Conservation (phyloP, 192 early-diverging fungal species). For the Mortierella claussenii region DNA sequence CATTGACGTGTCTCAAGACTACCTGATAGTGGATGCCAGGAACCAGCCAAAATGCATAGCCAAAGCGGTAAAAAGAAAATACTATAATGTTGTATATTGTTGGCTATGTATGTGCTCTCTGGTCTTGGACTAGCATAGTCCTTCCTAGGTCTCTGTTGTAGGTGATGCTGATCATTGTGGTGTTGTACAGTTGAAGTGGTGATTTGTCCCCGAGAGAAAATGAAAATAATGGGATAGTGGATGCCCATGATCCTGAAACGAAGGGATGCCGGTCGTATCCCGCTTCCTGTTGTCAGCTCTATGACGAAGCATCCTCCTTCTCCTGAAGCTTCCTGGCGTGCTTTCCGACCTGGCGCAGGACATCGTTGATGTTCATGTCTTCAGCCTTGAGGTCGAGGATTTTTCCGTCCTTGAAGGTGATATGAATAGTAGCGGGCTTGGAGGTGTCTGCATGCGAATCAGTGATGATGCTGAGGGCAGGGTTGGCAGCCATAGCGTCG, state of each 20-base stretch:
- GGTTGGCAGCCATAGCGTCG: slow-evolving; percentile 55
- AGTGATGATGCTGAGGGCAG: slow-evolving; percentile 60
- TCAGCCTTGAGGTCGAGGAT: slow-evolving; percentile 55
- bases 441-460: slow-evolving; percentile 55
- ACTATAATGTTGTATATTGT: background rate
- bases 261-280: background rate
- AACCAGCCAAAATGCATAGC: no score
- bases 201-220: no score
- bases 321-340: slow-evolving; percentile 67
- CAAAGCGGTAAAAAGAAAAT: no score
- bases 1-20: no score
- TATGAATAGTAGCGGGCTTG: slow-evolving; percentile 50
- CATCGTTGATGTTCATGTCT: slow-evolving; percentile 58
- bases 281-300: no score
- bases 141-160: background rate
- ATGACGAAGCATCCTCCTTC: slow-evolving; percentile 58
- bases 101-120: no score
- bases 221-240: background rate
- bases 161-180: background rate
- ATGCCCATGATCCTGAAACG: background rate
- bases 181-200: slow-evolving; percentile 14
- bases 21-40: no score
- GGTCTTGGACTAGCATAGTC: no score
- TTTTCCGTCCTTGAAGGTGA: slow-evolving; percentile 65
- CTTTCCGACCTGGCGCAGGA: slow-evolving; percentile 61